These are phyloP conservation scores for Claviceps citrina DNA, from an alignment of 2,329 filamentous ascomycete genomes.

Conservation along the genomic window DNA sequence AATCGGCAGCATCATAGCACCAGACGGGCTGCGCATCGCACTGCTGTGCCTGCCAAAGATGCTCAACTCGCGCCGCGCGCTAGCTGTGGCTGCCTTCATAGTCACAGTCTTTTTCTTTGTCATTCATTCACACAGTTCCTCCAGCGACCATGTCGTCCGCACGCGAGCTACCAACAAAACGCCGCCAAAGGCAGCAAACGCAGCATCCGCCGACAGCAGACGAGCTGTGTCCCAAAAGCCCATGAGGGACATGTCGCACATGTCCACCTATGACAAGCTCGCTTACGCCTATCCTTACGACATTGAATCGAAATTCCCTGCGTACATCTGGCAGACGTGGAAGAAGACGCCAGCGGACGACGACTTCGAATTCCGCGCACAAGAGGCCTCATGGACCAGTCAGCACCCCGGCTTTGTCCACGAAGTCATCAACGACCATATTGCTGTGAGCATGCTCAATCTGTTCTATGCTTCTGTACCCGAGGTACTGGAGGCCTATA, in stretches of 20 bases:
- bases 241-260: constrained; percentile 53
- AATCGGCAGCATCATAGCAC: background rate
- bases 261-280: constrained; percentile 65
- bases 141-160: background rate
- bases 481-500: constrained; percentile 64
- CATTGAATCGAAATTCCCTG: constrained; percentile 73
- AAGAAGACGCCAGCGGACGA: constrained; percentile 66
- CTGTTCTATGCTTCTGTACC: constrained; percentile 76
- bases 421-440: constrained; percentile 87
- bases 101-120: constrained; percentile 55
- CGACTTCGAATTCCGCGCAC: constrained; percentile 64
- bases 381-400: constrained; percentile 81
- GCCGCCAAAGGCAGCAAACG: constrained; percentile 9
- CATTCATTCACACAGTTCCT: constrained; percentile 37
- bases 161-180: constrained; percentile 10
- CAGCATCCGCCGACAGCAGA: constrained; percentile 8
- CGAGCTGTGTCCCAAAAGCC: constrained; percentile 25
- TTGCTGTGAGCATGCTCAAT: constrained; percentile 64
- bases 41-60: too few relatives aligned
- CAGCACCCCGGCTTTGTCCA: constrained; percentile 84
- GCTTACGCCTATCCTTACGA: constrained; percentile 92
- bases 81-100: constrained; percentile 54
- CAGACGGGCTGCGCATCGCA: too few relatives aligned
- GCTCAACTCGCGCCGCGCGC: constrained; percentile 64
- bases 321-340: constrained; percentile 99